A percentile compares a stretch with the other conserved stretches of the same genome.
Conservation (phyloP, 805 yeast genomes). For the Candida coquimbonensis region DNA sequence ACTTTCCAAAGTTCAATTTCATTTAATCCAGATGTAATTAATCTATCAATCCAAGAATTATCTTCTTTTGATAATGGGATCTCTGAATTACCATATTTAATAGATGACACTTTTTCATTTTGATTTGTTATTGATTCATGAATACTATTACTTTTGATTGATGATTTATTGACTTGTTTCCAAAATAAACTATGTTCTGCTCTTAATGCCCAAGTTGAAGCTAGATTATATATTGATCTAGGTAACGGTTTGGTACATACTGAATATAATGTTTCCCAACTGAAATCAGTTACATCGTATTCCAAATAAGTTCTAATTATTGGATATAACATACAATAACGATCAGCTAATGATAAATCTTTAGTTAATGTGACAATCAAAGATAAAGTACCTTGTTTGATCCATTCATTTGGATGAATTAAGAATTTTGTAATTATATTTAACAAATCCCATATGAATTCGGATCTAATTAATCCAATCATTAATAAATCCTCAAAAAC, state of each 20-base stretch:
- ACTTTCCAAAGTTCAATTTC: slow-evolving; percentile 81
- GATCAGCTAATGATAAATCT: slow-evolving; percentile 66
- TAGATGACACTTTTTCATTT: slow-evolving; percentile 19
- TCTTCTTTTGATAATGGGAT: slow-evolving; percentile 59
- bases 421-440: slow-evolving; percentile 47
- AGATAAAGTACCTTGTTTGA: slow-evolving; percentile 59
- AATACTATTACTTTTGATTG: slow-evolving; percentile 36
- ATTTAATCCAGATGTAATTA: slow-evolving; percentile 65
- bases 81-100: slow-evolving; percentile 35
- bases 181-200: slow-evolving; percentile 72
- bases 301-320: slow-evolving; percentile 67
- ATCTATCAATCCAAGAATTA: slow-evolving; percentile 61
- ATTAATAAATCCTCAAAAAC: slow-evolving; percentile 49
- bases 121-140: slow-evolving; percentile 21
- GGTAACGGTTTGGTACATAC: slow-evolving; percentile 64
- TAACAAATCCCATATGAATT: slow-evolving; percentile 49
- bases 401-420: slow-evolving; percentile 84
- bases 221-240: slow-evolving; percentile 53
- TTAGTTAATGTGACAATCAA: slow-evolving; percentile 57
- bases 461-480: slow-evolving; percentile 47
- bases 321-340: slow-evolving; percentile 79
- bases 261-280: slow-evolving; percentile 59
- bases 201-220: slow-evolving; percentile 65
- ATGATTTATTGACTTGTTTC: slow-evolving; percentile 41
- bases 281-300: slow-evolving; percentile 65